phyloP scores from a whole-genome alignment of 805 yeast genomes.

The Ogataea dorogensis region DNA sequence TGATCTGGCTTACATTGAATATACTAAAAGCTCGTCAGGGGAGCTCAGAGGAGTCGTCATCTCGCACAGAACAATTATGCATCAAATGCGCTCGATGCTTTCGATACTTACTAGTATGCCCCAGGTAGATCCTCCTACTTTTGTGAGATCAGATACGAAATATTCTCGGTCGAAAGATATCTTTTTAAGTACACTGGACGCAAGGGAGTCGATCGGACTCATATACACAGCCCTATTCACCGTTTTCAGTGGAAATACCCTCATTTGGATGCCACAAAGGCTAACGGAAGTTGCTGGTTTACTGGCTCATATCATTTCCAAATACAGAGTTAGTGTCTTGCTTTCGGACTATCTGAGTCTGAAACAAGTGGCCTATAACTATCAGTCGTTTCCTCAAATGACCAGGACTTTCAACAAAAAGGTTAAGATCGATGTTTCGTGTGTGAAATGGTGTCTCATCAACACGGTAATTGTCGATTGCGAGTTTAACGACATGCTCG shows the following conservation, averaged over 20 bases:
- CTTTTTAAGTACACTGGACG: constrained; percentile 63
- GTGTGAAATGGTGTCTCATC: constrained; percentile 85
- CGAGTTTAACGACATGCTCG: constrained; percentile 83
- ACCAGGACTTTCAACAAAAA: constrained; percentile 79
- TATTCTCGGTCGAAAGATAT: constrained; percentile 49
- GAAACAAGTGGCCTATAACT: constrained; percentile 88
- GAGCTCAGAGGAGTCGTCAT: constrained; percentile 91
- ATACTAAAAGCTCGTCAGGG: constrained; percentile 85
- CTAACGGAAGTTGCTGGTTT: constrained; percentile 80
- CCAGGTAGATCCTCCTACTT: constrained; percentile 35
- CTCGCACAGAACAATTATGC: constrained; percentile 82
- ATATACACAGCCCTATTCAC: constrained; percentile 78
- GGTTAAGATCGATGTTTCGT: constrained; percentile 70
- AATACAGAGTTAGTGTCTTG: constrained; percentile 66
- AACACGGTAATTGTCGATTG: constrained; percentile 89
- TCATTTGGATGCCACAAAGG: constrained; percentile 75
- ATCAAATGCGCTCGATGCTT: constrained; percentile 79
- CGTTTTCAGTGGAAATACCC: constrained; percentile 78
- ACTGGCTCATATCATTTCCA: constrained; percentile 76
- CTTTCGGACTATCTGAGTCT: constrained; percentile 85
- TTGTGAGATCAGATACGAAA: constrained; percentile 53
- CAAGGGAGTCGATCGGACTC: constrained; percentile 80
- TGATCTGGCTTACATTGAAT: constrained; percentile 91
- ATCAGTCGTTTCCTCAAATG: constrained; percentile 82
- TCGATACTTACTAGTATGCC: constrained; percentile 67